Evolutionary conservation across 2,329 filamentous ascomycete genomes (phyloP).

Genomic region (Diaporthe velutina): DNA sequence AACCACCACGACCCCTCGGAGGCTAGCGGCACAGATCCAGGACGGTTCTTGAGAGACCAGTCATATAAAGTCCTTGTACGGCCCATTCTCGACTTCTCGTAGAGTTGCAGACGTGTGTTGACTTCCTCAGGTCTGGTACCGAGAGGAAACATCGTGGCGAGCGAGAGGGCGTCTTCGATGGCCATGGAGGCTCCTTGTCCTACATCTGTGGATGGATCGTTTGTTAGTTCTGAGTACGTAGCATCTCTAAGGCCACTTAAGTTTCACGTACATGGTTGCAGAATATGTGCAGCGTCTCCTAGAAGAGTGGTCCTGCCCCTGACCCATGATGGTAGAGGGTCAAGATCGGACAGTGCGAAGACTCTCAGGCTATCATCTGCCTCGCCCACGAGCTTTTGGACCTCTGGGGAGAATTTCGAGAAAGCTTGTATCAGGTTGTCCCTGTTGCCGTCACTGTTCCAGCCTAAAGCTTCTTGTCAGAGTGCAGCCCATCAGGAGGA

Average conservation of each 20-base stretch:
- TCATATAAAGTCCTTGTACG: neutral
- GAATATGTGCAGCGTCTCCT: conserved; percentile 6
- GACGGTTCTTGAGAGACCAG: neutral
- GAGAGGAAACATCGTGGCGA: conserved; percentile 12
- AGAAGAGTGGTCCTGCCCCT: neutral
- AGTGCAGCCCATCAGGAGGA: too few species aligned
- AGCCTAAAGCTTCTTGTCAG: neutral
- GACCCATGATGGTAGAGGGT: neutral
- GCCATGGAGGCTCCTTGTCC: conserved; percentile 14
- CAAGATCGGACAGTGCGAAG: neutral
- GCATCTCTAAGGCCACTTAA: too few species aligned
- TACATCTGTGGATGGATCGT: neutral
- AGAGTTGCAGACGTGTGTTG: neutral
- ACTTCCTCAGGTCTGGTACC: conserved; percentile 14
- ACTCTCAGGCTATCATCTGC: neutral
- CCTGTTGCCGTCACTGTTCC: neutral
- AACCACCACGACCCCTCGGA: conserved; percentile 20
- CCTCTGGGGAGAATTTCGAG: neutral
- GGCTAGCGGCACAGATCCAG: neutral
- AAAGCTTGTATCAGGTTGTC: conserved; percentile 17
- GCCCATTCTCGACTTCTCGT: neutral
- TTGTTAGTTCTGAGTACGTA: too few species aligned
- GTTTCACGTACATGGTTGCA: neutral
- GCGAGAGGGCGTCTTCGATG: neutral
- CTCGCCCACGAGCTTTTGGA: neutral